Evolutionary conservation across 2,329 filamentous ascomycete genomes (phyloP), one percentile per base, ranked within the genome.

Genomic region (Parastagonospora avenae): DNA sequence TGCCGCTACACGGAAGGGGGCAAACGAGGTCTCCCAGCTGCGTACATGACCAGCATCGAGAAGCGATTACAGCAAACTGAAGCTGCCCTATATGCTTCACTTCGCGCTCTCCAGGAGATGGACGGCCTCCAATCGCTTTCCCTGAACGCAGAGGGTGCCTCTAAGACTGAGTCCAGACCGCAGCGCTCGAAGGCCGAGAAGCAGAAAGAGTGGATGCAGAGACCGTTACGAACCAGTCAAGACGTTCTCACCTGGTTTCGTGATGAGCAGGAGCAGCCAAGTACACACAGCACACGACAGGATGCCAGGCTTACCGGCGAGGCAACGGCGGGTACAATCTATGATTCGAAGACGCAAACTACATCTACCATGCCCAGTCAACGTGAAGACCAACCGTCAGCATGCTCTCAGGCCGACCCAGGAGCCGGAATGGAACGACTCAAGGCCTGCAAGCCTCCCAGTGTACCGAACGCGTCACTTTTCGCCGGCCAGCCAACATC

Each of bases 1-100:
- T 68, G 64, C 33, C 60, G 54, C 12, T 68, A 68, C 32, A 55
- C 61, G 30, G 54, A 67, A 42, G 64, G 64, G 11, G 63, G 64
- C 2, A 67, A 64, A 37, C 50, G 64, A 46, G 64, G 64, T 5
- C 55, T 68, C 4, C 64, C 63, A 9, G 53, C 55, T 36, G 63
- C 60, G 19, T 68, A 67, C 41, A 68, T 68, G 36, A 57, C 48
- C 27, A 54, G 42, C 35, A 55, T 68, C 11, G 64, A 68, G 31
- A 52, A 54, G 28, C 59, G 63, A 44, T 53, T 67, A 8, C 57
- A 54, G 40, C 60, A 63, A n/a, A 67, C 64, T 2, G 64, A 68
- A 47, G 44, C 51, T 30, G 63, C 64, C 4, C 39, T 68, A 14
- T 59, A 56, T 37, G 47, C 54, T 19, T 40, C 57, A 8, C 53